A percentile compares a stretch with the other conserved stretches of the same genome.
These are phyloP conservation scores for Beauveria medogensis DNA, from an alignment of 2,329 filamentous ascomycete genomes.

Conservation along the genomic window DNA sequence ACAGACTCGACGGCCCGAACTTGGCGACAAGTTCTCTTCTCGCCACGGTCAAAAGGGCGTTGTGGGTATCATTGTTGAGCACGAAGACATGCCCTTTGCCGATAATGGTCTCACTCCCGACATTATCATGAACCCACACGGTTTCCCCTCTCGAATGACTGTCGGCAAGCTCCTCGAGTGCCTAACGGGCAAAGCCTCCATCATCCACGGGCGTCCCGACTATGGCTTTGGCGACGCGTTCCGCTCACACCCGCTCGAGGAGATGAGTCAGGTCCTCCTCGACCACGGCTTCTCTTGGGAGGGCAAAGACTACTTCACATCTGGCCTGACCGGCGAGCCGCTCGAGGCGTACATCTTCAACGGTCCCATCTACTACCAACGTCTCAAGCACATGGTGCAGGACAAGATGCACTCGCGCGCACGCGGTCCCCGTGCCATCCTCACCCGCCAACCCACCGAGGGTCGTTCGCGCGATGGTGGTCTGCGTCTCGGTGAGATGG, in stretches of 20 bases:
- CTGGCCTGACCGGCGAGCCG: conserved; percentile 87
- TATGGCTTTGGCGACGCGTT: conserved; percentile 78
- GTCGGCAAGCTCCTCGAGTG: conserved; percentile 97
- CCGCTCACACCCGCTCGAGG: conserved; percentile 75
- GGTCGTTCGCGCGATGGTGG: conserved; percentile 89
- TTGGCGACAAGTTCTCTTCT: conserved; percentile 98
- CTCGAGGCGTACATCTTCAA: conserved; percentile 97
- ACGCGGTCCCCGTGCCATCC: conserved; percentile 79
- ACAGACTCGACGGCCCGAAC: conserved; percentile 89
- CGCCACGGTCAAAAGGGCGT: conserved; percentile 98
- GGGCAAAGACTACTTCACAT: conserved; percentile 94
- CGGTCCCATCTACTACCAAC: conserved; percentile 98
- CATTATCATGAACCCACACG: conserved; percentile 99
- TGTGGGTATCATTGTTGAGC: conserved; percentile 90
- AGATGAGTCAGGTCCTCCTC: conserved; percentile 80
- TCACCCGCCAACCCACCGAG: conserved; percentile 93
- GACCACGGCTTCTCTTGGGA: conserved; percentile 91
- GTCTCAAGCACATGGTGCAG: conserved; percentile 99
- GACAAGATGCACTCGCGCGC: conserved; percentile 98
- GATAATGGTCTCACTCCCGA: conserved; percentile 88
- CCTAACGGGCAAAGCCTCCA: conserved; percentile 85
- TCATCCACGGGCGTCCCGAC: conserved; percentile 75
- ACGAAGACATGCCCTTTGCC: conserved; percentile 94
- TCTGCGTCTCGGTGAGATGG: conserved; percentile 93
- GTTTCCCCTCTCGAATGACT: conserved; percentile 99